phyloP scores from a whole-genome alignment of 1,284 basidiomycete species.

The Exsudoporus floridanus region DNA sequence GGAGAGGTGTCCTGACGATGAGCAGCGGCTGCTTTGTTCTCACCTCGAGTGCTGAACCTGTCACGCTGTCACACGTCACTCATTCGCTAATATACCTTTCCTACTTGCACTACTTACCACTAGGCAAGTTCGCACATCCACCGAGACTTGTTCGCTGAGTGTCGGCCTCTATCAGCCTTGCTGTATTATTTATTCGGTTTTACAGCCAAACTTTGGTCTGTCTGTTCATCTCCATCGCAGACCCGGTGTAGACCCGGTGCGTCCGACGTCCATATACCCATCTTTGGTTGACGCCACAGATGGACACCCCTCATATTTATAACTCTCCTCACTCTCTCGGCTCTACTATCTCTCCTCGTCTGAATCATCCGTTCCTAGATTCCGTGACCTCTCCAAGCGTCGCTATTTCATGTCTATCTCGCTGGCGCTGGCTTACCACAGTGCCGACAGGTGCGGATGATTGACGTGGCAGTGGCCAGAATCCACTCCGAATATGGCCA shows the following conservation, averaged over 20 bases:
- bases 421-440: no score
- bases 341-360: neutral
- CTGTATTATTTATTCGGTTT: no score
- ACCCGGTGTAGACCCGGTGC: neutral
- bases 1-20: constrained; percentile 21
- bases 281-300: constrained; percentile 9
- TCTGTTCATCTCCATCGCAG: neutral
- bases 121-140: neutral
- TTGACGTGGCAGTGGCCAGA: neutral
- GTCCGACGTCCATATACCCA: constrained; percentile 8
- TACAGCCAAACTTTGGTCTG: neutral
- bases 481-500: neutral
- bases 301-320: constrained; percentile 3
- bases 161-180: neutral
- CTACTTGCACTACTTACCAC: neutral
- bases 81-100: neutral
- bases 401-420: neutral
- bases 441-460: neutral
- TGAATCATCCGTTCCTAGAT: neutral
- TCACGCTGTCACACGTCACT: constrained; percentile 25
- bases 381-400: neutral
- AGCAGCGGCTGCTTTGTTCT: constrained; percentile 29
- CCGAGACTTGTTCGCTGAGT: neutral
- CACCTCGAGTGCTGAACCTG: constrained; percentile 16
- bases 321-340: neutral